Percentiles rank a stretch among this genome's conserved stretches.
These are phyloP conservation scores for Mycocentrospora acerina DNA, from an alignment of 2,329 filamentous ascomycete genomes.

Conservation along the genomic window DNA sequence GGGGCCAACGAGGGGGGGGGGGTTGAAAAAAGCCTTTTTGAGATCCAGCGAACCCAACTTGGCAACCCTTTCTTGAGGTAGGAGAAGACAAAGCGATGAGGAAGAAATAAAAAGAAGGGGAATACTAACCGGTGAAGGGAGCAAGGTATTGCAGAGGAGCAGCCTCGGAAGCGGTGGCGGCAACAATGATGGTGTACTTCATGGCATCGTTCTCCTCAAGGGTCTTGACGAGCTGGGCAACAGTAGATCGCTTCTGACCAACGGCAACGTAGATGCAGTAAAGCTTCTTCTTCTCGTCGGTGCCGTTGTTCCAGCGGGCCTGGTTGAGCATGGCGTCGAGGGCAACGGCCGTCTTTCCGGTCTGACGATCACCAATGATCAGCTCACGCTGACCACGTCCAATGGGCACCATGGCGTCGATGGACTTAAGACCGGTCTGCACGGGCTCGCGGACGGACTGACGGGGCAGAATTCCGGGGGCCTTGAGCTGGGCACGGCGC, in stretches of 20 bases:
- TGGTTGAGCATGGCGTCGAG: conserved; percentile 99
- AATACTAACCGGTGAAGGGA: conserved; percentile 74
- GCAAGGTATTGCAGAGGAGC: conserved; percentile 87
- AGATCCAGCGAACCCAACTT: too few relatives aligned
- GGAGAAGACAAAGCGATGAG: too few relatives aligned
- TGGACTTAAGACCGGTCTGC: conserved; percentile 98
- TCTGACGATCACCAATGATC: conserved; percentile 99
- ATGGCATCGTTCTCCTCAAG: conserved; percentile 99
- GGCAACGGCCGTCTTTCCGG: conserved; percentile 98
- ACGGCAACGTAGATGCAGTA: conserved; percentile 99
- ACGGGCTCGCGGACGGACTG: conserved; percentile 97
- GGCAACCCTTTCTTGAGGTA: too few relatives aligned
- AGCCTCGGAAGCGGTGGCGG: conserved; percentile 95
- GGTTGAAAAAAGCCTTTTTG: too few relatives aligned
- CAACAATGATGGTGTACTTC: conserved; percentile 95
- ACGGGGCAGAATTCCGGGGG: conserved; percentile 95
- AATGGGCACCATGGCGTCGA: conserved; percentile 99
- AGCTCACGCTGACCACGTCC: conserved; percentile 99
- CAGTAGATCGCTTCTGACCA: conserved; percentile 98
- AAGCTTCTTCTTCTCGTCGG: conserved; percentile 95
- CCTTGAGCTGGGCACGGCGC: conserved; percentile 98
- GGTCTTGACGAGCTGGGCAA: conserved; percentile 99
- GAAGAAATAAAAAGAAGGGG: background rate
- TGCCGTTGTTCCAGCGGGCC: conserved; percentile 90
- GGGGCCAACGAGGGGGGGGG: too few relatives aligned